Percentiles rank a stretch among this genome's conserved stretches.
Evolutionary conservation across 2,329 filamentous ascomycete species (phyloP).

Genomic region (Penicillium crustosum): DNA sequence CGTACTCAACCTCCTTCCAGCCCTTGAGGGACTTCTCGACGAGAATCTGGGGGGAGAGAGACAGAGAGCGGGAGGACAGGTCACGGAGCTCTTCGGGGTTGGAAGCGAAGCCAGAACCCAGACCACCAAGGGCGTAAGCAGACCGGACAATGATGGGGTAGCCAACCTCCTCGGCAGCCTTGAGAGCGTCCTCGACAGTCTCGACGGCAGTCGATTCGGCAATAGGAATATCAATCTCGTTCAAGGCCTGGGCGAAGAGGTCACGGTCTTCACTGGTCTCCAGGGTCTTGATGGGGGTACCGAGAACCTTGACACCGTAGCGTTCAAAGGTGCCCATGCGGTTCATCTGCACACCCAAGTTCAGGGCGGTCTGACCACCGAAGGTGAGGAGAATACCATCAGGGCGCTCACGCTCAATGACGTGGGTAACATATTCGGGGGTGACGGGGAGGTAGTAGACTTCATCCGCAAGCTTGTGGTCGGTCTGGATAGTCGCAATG

Average conservation of each 20-base stretch:
- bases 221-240: slow-evolving; percentile 97
- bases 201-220: slow-evolving; percentile 91
- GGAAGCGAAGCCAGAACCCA: slow-evolving; percentile 94
- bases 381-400: slow-evolving; percentile 98
- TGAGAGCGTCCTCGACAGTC: slow-evolving; percentile 87
- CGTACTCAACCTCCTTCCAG: slow-evolving; percentile 99
- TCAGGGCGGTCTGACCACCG: slow-evolving; percentile 94
- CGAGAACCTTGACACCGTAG: slow-evolving; percentile 92
- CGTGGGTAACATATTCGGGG: slow-evolving; percentile 94
- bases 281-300: slow-evolving; percentile 89
- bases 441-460: slow-evolving; percentile 98
- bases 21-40: slow-evolving; percentile 99
- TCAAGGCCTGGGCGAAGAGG: slow-evolving; percentile 89
- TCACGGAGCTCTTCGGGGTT: slow-evolving; percentile 92
- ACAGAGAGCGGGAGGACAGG: slow-evolving; percentile 87
- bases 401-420: slow-evolving; percentile 92
- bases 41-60: slow-evolving; percentile 90
- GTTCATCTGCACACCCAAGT: slow-evolving; percentile 96
- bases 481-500: slow-evolving; percentile 97
- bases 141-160: slow-evolving; percentile 98
- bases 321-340: slow-evolving; percentile 92
- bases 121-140: slow-evolving; percentile 91
- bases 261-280: slow-evolving; percentile 96
- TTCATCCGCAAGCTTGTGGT: slow-evolving; percentile 92
- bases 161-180: slow-evolving; percentile 80